Percentiles rank a stretch among this genome's conserved stretches.
Conservation (phyloP, 2,329 filamentous ascomycete species). For the Aspergillus novoparasiticus region DNA sequence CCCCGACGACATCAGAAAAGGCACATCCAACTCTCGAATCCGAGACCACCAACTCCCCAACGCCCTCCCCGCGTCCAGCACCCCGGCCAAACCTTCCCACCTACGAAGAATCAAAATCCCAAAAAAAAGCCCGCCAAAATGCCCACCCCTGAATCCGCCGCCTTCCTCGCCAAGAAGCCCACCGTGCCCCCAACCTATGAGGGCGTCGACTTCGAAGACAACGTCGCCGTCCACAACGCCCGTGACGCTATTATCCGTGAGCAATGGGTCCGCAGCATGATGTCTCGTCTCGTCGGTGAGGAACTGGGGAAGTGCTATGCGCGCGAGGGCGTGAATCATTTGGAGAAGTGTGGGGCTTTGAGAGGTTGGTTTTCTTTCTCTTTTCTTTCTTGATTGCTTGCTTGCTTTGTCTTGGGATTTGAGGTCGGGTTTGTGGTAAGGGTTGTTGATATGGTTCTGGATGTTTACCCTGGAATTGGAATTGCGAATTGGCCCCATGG, state of each 20-base stretch:
- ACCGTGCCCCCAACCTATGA: constrained; percentile 67
- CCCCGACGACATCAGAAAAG: constrained; percentile 15
- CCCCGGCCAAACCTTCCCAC: not conserved
- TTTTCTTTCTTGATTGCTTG: constrained; percentile 11
- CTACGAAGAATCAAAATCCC: not conserved
- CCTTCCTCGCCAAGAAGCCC: constrained; percentile 67
- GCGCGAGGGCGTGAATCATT: constrained; percentile 66
- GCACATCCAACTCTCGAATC: constrained; percentile 13
- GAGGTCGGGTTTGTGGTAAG: too few species aligned
- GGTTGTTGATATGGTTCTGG: too few species aligned
- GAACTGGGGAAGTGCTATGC: constrained; percentile 70
- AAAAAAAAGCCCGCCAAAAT: constrained; percentile 42
- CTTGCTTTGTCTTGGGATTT: not conserved
- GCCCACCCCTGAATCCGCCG: constrained; percentile 66
- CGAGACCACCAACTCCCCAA: constrained; percentile 21
- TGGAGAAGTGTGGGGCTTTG: constrained; percentile 68
- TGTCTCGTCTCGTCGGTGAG: constrained; percentile 66
- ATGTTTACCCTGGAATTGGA: not conserved
- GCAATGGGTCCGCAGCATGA: constrained; percentile 71
- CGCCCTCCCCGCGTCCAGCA: constrained; percentile 3
- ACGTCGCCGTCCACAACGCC: constrained; percentile 63
- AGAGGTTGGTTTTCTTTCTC: constrained; percentile 55
- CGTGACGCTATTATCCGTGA: constrained; percentile 68
- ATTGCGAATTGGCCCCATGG: not conserved
- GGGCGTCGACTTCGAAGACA: constrained; percentile 68